Evolutionary conservation across 108 stramenopile genomes (phyloP), one percentile per base, ranked within the genome.

Genomic region (Fragilariopsis cylindrus): DNA sequence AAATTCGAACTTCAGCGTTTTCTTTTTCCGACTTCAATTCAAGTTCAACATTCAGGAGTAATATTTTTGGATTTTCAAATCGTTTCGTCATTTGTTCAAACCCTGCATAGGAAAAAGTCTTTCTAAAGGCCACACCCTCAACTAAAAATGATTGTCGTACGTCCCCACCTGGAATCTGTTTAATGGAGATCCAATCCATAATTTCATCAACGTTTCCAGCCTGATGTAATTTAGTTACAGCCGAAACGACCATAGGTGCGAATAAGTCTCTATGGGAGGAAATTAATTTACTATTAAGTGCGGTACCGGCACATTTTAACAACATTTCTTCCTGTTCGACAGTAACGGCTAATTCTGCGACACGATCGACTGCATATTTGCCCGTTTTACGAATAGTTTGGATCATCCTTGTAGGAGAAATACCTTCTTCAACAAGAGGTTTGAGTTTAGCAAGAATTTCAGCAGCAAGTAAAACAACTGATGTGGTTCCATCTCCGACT

Each of bases 31-130:
- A 82, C 88, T 99, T 99, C 69, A 99, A 87, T 86, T 99, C 99
- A 66, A 99, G 85, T 81, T 99, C 99, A 58, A 99, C 98, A 76
- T 98, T 98, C 57, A 99, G 87, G 55, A 98, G 74, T 41, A 99
- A 75, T 42, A 99, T 81, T 64, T 94, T 93, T 3, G 98, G 97
- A 78, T 96, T 80, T 7, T 69, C 66, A 76, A 98, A 98, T 64
- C 83, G 73, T 85, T 99, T 99, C 49, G 98, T 97, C 97, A 98
- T 98, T 89, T 99, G 99, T 85, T 99, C 99, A 81, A 98, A 99
- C 13, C 99, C 99, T 7, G 99, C 99, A 71, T 99, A 99, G 44
- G 90, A 88, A 82, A 99, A 99, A 8, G 99, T 99, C 84, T 98
- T 98, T 81, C 96, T 93, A 91, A 99, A 99, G 9, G 99, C 99